Evolutionary conservation across 78 protist genomes (phyloP).

Genomic region (Dictyostelium intermedium): DNA sequence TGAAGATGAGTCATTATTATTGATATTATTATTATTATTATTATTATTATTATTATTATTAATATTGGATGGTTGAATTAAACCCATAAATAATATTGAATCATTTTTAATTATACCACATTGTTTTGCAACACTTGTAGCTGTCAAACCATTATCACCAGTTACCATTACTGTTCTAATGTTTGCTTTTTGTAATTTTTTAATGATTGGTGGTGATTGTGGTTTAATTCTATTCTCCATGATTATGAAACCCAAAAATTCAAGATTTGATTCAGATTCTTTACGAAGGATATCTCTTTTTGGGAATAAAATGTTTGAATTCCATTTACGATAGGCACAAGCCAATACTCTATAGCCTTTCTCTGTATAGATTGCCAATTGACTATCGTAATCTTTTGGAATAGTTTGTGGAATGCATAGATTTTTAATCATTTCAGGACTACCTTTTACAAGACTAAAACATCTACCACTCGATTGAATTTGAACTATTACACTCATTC

Average conservation of each 20-base stretch:
- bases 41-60: too few species aligned
- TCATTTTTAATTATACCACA: constrained; percentile 76
- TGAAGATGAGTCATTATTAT: background rate
- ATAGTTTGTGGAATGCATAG: constrained; percentile 68
- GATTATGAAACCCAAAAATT: constrained; percentile 77
- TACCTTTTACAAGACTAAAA: constrained; percentile 85
- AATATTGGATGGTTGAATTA: background rate
- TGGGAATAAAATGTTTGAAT: background rate
- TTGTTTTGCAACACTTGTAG: constrained; percentile 87
- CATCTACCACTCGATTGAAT: background rate
- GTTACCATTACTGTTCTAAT: constrained; percentile 86
- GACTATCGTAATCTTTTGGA: constrained; percentile 74
- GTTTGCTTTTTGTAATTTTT: constrained; percentile 64
- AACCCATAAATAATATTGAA: constrained; percentile 31
- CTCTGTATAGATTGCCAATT: constrained; percentile 67
- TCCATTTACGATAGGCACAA: constrained; percentile 60
- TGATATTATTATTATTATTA: too few species aligned
- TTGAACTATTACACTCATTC: constrained; percentile 87
- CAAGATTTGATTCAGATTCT: constrained; percentile 76
- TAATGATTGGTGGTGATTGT: constrained; percentile 75
- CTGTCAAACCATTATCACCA: constrained; percentile 95
- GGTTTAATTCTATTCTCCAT: constrained; percentile 86
- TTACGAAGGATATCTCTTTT: constrained; percentile 1
- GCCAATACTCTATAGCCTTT: constrained; percentile 93
- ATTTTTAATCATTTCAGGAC: constrained; percentile 89